Base-by-base conservation (phyloP, 129 eudicot genomes). In the Saposhnikovia divaricata region DNA sequence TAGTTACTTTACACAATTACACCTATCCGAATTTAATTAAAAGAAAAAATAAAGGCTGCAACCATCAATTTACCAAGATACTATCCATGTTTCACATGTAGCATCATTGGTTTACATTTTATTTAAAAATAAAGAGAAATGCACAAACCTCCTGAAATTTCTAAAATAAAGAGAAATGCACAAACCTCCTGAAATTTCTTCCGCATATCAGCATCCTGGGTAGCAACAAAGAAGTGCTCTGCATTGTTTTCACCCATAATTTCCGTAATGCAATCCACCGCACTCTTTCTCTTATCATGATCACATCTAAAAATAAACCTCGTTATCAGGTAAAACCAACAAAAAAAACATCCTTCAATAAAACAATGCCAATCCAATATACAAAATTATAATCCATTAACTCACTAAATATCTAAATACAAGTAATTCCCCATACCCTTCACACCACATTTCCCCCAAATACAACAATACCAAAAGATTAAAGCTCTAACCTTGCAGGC, bases 151-250 rank as follows among this genome's bases (percentile, higher is more conserved):
- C 90, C 46, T 87, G 94, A 38, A 90, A 86, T 85, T 88, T 85
- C 87, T 82, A n/a, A 42, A 43, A 31, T 31, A 31, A 74, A 42
- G 47, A 84, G 3, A 50, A 19, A 9, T 0, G 55, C 75, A 72
- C 72, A n/a, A 80, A 95, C 99, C 99, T 95, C 90, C 46, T 87
- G 94, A 38, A 90, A 86, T 85, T 88, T 85, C 87, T 82, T 87
- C 84, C 99, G 89, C 82, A 92, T 71, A 65, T 92, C 97, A 48
- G 84, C 91, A 79, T 95, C 99, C 83, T 95, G 99, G 21, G 91
- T 87, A 65, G 92, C 97, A 79, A 96, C 97, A 87, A 92, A 96
- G 84, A 96, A 96, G 82, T 96, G 99, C 85, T 96, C 99, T 1
- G 88, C 80, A 84, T 93, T 93, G 0, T 86, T 88, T 46, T 87